A percentile compares a stretch with the other conserved stretches of the same genome.
phyloP scores from a whole-genome alignment of 2,329 filamentous ascomycete genomes.

The Colletotrichum kahawae region DNA sequence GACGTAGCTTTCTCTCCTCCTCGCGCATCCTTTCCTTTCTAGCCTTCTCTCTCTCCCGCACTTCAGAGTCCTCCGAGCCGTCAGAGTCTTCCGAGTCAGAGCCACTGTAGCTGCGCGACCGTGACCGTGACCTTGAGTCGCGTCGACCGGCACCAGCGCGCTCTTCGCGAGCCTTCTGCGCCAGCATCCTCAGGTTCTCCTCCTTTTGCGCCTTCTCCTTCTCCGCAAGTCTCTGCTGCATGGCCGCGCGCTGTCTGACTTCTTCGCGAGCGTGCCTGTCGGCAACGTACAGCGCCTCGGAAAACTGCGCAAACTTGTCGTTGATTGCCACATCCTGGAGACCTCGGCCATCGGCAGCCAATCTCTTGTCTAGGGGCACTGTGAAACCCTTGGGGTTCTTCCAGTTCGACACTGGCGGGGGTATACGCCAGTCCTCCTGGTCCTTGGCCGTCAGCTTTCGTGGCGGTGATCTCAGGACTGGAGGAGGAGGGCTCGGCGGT shows the following conservation, averaged over 20 bases:
- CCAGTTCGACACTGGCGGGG: conserved; percentile 93
- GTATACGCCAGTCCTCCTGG: conserved; percentile 92
- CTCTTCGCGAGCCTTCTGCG: conserved; percentile 91
- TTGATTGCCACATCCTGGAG: conserved; percentile 95
- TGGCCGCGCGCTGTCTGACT: conserved; percentile 86
- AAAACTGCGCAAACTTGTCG: conserved; percentile 97
- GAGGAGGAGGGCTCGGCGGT: conserved; percentile 89
- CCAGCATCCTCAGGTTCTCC: conserved; percentile 84
- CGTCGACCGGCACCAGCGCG: conserved; percentile 60
- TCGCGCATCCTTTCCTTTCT: conserved; percentile 81
- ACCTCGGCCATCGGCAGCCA: conserved; percentile 91
- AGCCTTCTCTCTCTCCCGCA: conserved; percentile 77
- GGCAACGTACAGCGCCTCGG: conserved; percentile 91
- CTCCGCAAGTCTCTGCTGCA: conserved; percentile 96
- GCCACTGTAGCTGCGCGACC: conserved; percentile 56
- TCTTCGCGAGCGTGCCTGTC: conserved; percentile 95
- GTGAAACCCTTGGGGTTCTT: conserved; percentile 99
- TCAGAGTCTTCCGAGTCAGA: conserved; percentile 54
- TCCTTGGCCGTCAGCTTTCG: conserved; percentile 96
- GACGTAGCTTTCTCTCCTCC: conserved; percentile 86
- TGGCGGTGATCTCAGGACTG: conserved; percentile 93
- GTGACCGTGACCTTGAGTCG: conserved; percentile 39
- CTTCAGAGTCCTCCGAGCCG: conserved; percentile 70
- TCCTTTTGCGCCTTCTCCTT: conserved; percentile 97
- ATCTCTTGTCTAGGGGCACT: conserved; percentile 90